These are phyloP conservation scores for Spathaspora sp. DNA, from an alignment of 805 yeast species.

Conservation along the genomic window DNA sequence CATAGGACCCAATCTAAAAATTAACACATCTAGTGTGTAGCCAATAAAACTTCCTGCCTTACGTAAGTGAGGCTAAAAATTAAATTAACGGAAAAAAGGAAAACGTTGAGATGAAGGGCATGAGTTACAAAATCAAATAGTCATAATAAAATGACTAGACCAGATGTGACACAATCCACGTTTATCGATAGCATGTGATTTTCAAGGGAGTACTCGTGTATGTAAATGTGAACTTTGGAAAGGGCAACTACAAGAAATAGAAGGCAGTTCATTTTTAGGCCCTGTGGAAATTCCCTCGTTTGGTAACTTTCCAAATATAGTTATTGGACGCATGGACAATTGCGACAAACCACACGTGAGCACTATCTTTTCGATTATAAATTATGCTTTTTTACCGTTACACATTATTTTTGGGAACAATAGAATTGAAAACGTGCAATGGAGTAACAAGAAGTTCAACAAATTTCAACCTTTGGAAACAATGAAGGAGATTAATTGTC, in stretches of 20 bases:
- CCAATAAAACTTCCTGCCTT: not conserved
- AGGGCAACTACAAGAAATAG: no score
- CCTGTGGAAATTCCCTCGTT: not conserved
- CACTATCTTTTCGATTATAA: not conserved
- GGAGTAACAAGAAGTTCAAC: not conserved
- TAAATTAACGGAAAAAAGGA: not conserved
- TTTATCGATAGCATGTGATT: not conserved
- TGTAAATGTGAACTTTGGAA: not conserved
- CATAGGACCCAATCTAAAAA: not conserved
- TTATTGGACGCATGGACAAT: not conserved
- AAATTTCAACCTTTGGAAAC: not conserved
- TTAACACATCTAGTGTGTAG: not conserved
- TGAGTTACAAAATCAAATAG: not conserved
- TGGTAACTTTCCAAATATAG: not conserved
- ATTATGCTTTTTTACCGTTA: not conserved
- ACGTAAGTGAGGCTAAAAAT: not conserved
- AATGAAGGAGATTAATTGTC: not conserved
- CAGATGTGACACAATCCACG: not conserved
- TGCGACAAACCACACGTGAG: not conserved
- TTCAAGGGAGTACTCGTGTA: not conserved
- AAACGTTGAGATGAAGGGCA: not conserved
- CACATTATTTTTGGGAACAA: not conserved
- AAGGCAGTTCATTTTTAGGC: no score
- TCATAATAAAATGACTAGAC: not conserved
- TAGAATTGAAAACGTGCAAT: not conserved